Base-by-base conservation (phyloP, 768 basidiomycete genomes). In the Thelephora aurantiotincta region DNA sequence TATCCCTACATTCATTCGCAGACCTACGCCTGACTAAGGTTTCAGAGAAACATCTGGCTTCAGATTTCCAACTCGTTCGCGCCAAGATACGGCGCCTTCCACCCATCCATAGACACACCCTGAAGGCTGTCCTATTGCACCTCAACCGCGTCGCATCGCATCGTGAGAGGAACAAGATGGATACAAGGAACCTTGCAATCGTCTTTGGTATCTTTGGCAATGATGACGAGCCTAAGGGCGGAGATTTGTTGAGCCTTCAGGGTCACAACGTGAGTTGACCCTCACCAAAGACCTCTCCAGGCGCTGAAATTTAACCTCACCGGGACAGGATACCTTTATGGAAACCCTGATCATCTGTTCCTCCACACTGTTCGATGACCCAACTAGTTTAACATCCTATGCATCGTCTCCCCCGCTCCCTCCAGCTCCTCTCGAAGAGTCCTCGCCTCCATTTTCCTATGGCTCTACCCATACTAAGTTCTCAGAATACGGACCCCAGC, bases 91-190 rank as follows among this genome's bases (percentile, higher is more conserved):
- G 89, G 43, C 70, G 91, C 45, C 62, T 96, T 36, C 88, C 90
- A 1, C 63, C 76, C 2, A 77, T 94, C 35, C 92, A 94, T 56
- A 85, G 90, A 55, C 82, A 83, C 5, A 88, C 88, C 0, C 71
- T 94, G 51, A 84, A 77, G 54, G 76, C 80, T 7, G 58, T 93
- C 22, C 62, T 93, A 16, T 91, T 93, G 52, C 92, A 94, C 61
- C 74, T 96, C 14, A 68, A 80, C 2, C 73, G 81, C 12, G 78
- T 96, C 12, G 74, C 78, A 2, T 66, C 78, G 4, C 68, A 69
- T 33, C 69, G 71, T 18, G 78, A 81, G 22, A 79, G 74, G 59
- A 96, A 93, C 60, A 94, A 93, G 64, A 96, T 96, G 92, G 92
- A 91, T 56, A 70, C 81, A 2, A 90, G 82, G 68, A 96, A 94